Evolutionary conservation across 495 filamentous ascomycete species (phyloP).

Genomic region (Aspergillus indologenus): DNA sequence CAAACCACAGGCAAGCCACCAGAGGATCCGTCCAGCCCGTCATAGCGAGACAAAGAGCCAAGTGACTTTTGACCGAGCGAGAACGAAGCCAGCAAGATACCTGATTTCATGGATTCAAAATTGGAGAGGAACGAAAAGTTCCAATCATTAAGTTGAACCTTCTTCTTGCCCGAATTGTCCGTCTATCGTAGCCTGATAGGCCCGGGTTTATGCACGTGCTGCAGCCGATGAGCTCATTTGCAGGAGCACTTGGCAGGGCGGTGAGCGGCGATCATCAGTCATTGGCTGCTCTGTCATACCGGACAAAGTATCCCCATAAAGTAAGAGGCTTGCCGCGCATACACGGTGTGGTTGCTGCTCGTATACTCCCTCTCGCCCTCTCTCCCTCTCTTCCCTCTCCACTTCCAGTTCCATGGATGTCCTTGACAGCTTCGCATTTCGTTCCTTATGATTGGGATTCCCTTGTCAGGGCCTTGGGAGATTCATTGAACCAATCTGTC

Average conservation of each 20-base stretch:
- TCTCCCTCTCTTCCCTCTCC: not conserved
- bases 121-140: too few species aligned
- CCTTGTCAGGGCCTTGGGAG: too few species aligned
- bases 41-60: not conserved
- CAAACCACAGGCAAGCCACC: constrained; percentile 6
- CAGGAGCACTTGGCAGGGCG: not conserved
- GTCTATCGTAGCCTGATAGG: constrained; percentile 12
- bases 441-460: too few species aligned
- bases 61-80: too few species aligned
- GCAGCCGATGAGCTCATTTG: constrained; percentile 14
- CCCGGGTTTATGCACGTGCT: constrained; percentile 15
- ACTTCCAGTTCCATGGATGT: not conserved
- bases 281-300: constrained; percentile 2
- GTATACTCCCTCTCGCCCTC: not conserved
- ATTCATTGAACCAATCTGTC: too few species aligned
- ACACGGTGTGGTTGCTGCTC: not conserved
- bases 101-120: too few species aligned
- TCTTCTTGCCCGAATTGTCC: not conserved
- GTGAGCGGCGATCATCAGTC: not conserved
- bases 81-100: too few species aligned
- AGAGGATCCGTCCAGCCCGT: not conserved
- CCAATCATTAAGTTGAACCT: too few species aligned
- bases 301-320: not conserved
- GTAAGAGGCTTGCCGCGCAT: not conserved
- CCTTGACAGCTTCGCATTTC: not conserved